Base-by-base conservation (phyloP, 306 rosid species). In the Hippophae tibetana region DNA sequence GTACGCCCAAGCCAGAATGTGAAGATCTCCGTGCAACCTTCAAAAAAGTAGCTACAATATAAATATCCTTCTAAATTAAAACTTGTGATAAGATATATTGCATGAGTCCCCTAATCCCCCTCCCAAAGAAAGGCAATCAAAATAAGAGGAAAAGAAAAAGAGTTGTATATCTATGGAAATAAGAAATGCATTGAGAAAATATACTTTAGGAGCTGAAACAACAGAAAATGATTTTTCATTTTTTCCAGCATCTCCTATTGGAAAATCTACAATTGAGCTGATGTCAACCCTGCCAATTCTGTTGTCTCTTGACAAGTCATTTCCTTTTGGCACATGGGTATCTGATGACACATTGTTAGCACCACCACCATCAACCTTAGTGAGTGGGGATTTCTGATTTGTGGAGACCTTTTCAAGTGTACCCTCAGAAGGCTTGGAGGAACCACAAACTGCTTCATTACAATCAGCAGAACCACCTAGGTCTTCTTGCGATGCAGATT, bases 1-100 rank as follows among this genome's bases (percentile, higher is more conserved):
- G 49, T 69, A 63, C 58, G 64, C 74, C 79, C 62, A 61, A 49
- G 44, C 62, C 75, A 56, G 86, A 70, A 62, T 71, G 54, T 76
- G 74, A 47, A 73, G 84, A 67, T 50, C 61, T 72, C 67, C 67
- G 89, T 52, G 60, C 68, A 72, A 66, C 71, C 99, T 92, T 78
- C 52, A 74, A 73, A 51, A 53, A 73, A 61, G 63, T 31, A 31
- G 38, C 38, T 31, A 31, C 38, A 31, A 31, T 31, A 31, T 31
- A 31, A 31, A 31, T 31, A 31, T 31, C 38, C 5, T 31, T 31
- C 38, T 31, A 31, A 31, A 31, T 31, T 31, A 31, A 31, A 31
- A 2, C 38, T 31, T 31, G 38, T 31, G 38, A 31, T 31, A 31
- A 31, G 38, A 31, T 31, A 0, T 31, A 31, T 31, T 2, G 38